These are phyloP conservation scores for Colletotrichum godetiae DNA, from an alignment of 2,329 filamentous ascomycete genomes.

Conservation along the genomic window DNA sequence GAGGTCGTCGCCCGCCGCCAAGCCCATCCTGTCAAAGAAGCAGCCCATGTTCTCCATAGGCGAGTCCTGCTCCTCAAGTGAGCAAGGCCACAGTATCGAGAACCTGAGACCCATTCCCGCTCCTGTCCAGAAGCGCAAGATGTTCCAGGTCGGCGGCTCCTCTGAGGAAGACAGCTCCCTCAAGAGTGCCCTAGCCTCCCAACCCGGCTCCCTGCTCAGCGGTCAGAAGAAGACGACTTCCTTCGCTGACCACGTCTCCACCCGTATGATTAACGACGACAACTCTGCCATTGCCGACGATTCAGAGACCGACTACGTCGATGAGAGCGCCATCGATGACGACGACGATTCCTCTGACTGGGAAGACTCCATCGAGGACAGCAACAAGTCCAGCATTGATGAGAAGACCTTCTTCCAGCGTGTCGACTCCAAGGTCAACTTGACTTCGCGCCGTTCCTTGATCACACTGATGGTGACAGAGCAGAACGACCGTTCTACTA, in stretches of 20 bases:
- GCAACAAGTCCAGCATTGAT: conserved; percentile 84
- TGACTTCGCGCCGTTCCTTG: conserved; percentile 87
- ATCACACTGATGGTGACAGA: conserved; percentile 85
- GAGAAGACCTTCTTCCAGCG: conserved; percentile 87
- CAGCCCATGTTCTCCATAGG: conserved; percentile 78
- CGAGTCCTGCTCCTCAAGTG: conserved; percentile 81
- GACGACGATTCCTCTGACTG: conserved; percentile 73
- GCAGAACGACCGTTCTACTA: conserved; percentile 78
- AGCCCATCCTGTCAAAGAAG: conserved; percentile 76
- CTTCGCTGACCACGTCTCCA: conserved; percentile 81
- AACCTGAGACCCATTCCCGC: conserved; percentile 49
- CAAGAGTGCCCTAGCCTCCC: conserved; percentile 61
- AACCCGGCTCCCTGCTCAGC: conserved; percentile 53
- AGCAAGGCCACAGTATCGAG: conserved; percentile 62
- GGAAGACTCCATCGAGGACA: conserved; percentile 80
- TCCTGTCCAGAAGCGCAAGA: conserved; percentile 47
- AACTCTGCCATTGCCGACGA: conserved; percentile 62
- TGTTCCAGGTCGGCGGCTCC: conserved; percentile 66
- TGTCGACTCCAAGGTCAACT: conserved; percentile 86
- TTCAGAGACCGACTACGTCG: conserved; percentile 74
- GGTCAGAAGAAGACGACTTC: conserved; percentile 81
- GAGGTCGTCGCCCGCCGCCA: conserved; percentile 66
- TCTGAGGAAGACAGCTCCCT: conserved; percentile 87
- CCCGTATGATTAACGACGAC: conserved; percentile 71
- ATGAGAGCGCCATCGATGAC: conserved; percentile 85